These are phyloP conservation scores for Metarhizium album DNA, from an alignment of 2,329 filamentous ascomycete genomes.

Conservation along the genomic window DNA sequence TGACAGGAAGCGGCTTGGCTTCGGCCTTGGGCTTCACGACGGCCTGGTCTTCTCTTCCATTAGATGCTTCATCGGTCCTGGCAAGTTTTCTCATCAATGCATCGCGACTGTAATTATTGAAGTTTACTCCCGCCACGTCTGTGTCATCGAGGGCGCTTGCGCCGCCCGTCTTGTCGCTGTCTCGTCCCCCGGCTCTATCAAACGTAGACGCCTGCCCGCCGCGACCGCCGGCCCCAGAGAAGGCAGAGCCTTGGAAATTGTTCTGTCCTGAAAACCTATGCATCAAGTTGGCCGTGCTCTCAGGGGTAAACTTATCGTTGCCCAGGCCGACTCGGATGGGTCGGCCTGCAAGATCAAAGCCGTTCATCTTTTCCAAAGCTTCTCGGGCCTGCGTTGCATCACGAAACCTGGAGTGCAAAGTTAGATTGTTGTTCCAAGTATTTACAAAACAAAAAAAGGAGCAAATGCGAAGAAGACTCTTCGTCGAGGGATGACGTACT, in stretches of 20 bases:
- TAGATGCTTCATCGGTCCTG: constrained; percentile 72
- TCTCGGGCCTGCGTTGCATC: constrained; percentile 86
- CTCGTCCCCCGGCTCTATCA: constrained; percentile 79
- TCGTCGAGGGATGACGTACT: constrained; percentile 53
- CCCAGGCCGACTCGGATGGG: constrained; percentile 97
- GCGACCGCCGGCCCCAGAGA: constrained; percentile 82
- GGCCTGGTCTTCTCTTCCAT: constrained; percentile 58
- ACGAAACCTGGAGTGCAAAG: constrained; percentile 52
- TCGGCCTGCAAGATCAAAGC: constrained; percentile 93
- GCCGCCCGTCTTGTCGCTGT: constrained; percentile 81
- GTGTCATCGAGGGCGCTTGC: constrained; percentile 95
- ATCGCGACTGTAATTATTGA: constrained; percentile 98
- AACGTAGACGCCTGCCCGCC: constrained; percentile 79
- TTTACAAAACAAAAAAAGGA: not conserved
- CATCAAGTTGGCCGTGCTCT: constrained; percentile 85
- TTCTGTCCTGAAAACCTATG: constrained; percentile 83
- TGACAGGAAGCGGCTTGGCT: constrained; percentile 66
- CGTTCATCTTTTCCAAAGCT: constrained; percentile 98
- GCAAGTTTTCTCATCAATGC: constrained; percentile 98
- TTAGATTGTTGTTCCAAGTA: not conserved
- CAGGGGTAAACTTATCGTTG: constrained; percentile 99
- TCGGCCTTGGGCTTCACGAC: constrained; percentile 70
- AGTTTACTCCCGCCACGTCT: constrained; percentile 96
- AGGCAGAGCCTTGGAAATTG: constrained; percentile 79
- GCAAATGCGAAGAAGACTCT: no score